A percentile compares a stretch with the other conserved stretches of the same genome.
Evolutionary conservation across 2,329 filamentous ascomycete species (phyloP).

Genomic region (Colletotrichum coccodes): DNA sequence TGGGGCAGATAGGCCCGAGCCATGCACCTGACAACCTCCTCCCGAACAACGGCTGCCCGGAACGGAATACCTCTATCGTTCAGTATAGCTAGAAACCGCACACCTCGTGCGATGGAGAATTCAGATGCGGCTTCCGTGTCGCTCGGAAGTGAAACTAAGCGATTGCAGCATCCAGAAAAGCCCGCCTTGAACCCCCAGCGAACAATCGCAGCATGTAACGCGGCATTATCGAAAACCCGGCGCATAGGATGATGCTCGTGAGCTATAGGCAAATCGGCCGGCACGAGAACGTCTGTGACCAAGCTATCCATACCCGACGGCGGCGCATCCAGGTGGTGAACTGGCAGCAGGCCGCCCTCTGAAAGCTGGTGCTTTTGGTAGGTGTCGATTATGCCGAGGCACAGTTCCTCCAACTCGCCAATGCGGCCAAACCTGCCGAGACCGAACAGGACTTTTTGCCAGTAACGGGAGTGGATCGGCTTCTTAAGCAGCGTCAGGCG

Average conservation of each 20-base stretch:
- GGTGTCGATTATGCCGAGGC: slow-evolving; percentile 53
- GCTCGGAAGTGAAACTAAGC: not conserved
- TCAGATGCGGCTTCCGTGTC: slow-evolving; percentile 32
- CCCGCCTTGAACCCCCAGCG: slow-evolving; percentile 57
- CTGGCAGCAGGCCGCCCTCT: slow-evolving; percentile 48
- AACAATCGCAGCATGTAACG: slow-evolving; percentile 52
- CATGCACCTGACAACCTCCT: slow-evolving; percentile 27
- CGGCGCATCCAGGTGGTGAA: slow-evolving; percentile 57
- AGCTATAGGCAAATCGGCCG: slow-evolving; percentile 51
- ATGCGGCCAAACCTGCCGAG: slow-evolving; percentile 56
- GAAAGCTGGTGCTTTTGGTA: slow-evolving; percentile 42
- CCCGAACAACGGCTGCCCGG: slow-evolving; percentile 33
- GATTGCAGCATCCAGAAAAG: slow-evolving; percentile 32
- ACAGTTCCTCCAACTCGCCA: slow-evolving; percentile 55
- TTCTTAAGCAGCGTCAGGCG: slow-evolving; percentile 12
- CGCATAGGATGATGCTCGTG: slow-evolving; percentile 58
- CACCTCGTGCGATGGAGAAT: slow-evolving; percentile 48
- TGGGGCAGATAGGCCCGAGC: not conserved
- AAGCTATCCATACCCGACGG: not conserved
- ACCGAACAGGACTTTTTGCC: slow-evolving; percentile 55
- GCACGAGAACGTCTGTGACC: slow-evolving; percentile 36
- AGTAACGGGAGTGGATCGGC: slow-evolving; percentile 48
- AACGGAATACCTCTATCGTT: slow-evolving; percentile 48
- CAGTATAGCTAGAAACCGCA: slow-evolving; percentile 46
- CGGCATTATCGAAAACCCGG: slow-evolving; percentile 52